Base-by-base conservation (phyloP, 2,329 filamentous ascomycete species). In the Stemphylium lycopersici region DNA sequence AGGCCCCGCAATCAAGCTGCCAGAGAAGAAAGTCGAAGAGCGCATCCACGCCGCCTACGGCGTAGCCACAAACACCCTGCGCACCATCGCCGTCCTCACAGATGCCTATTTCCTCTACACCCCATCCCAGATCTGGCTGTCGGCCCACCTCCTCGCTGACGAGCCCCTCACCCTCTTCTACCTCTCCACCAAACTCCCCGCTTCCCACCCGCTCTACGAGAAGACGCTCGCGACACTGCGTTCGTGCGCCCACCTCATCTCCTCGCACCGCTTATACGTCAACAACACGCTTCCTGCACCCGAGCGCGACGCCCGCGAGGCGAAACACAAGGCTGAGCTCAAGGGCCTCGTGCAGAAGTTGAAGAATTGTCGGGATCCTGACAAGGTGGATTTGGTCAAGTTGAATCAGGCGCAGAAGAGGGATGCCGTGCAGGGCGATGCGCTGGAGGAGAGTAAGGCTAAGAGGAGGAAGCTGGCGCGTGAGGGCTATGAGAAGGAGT, bases 101-200 rank as follows among this genome's bases (percentile, higher is more conserved):
- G 95, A 99, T 68, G 92, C 86, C n/a, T 98, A 98, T 78, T 97
- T 98, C 77, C 89, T 96, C 75, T 98, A 90, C 77, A 93, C 93
- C 0, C 95, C 95, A 0, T 90, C 90, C 20, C 95, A 99, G 74
- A 96, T 98, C 72, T 93, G 93, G 87, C 83, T 98, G 55, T 88
- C 91, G 0, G 87, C 93, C 0, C 77, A 97, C 24, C 81, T 88
- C 12, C 83, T 96, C 46, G 90, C 88, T 0, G 93, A 98, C 70
- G 77, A 80, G 36, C 84, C 82, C 0, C 77, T 95, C 70, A 73
- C 76, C 0, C 52, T 69, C n/a, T 80, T 80, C 63, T 81, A 79
- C 65, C 68, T 82, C 16, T 63, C 65, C 16, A 73, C 76, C 4
- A 81, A 81, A 56, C 53, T 81, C 1, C 71, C 79, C 0, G 20